These are phyloP conservation scores for Wakefieldia striispora DNA, from an alignment of 768 basidiomycete species.

Conservation along the genomic window DNA sequence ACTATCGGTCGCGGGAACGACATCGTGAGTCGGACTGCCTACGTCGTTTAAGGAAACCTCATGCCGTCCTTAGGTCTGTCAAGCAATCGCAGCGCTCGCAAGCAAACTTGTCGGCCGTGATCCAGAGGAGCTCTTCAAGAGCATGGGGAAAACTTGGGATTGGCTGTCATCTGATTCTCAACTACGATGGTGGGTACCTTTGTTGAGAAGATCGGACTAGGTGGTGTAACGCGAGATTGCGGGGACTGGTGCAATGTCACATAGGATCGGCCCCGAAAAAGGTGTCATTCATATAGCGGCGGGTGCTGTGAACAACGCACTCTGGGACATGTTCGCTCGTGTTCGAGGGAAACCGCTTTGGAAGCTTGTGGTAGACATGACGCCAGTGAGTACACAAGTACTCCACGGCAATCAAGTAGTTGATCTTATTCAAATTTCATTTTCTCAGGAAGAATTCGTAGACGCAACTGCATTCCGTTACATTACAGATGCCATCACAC, in stretches of 20 bases:
- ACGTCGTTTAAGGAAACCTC: background rate
- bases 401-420: background rate
- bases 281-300: conserved; percentile 92
- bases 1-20: conserved; percentile 95
- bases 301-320: conserved; percentile 85
- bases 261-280: conserved; percentile 90
- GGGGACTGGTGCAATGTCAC: background rate
- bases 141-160: conserved; percentile 93
- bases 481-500: conserved; percentile 91
- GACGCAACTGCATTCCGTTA: conserved; percentile 79
- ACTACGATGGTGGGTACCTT: conserved; percentile 66
- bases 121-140: conserved; percentile 74
- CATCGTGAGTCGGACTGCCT: conserved; percentile 50
- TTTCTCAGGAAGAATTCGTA: conserved; percentile 69
- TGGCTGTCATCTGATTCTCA: conserved; percentile 87
- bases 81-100: conserved; percentile 76
- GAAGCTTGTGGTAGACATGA: conserved; percentile 92
- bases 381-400: conserved; percentile 52
- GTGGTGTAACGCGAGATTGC: background rate
- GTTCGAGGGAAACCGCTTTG: conserved; percentile 82
- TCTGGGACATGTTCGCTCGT: conserved; percentile 93
- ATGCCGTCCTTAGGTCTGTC: conserved; percentile 58
- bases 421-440: background rate
- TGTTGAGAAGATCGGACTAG: background rate
- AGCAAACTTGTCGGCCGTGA: conserved; percentile 80